Percentiles rank a stretch among this genome's conserved stretches.
phyloP scores from a whole-genome alignment of 805 yeast species.

The Candida sithepensis region DNA sequence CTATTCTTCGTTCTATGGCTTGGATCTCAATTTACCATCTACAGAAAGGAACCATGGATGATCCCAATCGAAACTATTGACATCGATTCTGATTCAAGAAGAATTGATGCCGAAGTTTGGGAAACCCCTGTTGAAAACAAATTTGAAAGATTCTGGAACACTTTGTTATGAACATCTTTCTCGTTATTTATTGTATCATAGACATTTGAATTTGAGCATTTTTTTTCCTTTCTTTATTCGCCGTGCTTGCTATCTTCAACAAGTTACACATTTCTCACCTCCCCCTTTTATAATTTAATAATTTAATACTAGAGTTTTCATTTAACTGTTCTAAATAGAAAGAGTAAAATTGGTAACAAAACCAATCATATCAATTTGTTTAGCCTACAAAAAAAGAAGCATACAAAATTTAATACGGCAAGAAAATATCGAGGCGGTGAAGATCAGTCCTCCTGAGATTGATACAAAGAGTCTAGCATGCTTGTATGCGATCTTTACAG shows the following conservation, averaged over 20 bases:
- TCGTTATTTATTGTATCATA: background rate
- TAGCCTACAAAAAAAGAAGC: too few relatives aligned
- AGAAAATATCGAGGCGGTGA: too few relatives aligned
- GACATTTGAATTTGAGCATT: background rate
- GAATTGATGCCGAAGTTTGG: conserved; percentile 11
- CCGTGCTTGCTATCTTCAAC: too few relatives aligned
- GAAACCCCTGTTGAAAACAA: conserved; percentile 1
- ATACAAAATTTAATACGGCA: too few relatives aligned
- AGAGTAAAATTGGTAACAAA: too few relatives aligned
- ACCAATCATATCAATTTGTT: too few relatives aligned
- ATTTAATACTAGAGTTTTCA: too few relatives aligned
- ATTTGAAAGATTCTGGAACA: conserved; percentile 22
- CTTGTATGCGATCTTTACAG: too few relatives aligned
- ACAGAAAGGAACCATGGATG: conserved; percentile 45
- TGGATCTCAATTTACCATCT: conserved; percentile 45
- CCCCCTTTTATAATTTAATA: background rate
- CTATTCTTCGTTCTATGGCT: conserved; percentile 54
- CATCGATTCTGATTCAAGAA: conserved; percentile 12
- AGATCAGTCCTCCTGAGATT: too few relatives aligned
- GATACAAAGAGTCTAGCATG: too few relatives aligned
- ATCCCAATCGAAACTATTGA: conserved; percentile 60
- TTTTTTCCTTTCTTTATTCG: background rate
- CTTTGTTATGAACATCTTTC: background rate
- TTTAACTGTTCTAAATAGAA: too few relatives aligned
- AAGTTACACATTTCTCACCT: background rate